A percentile compares a stretch with the other conserved stretches of the same genome.
Evolutionary conservation across 2,329 filamentous ascomycete genomes (phyloP).

Genomic region (Geosmithia morbida): DNA sequence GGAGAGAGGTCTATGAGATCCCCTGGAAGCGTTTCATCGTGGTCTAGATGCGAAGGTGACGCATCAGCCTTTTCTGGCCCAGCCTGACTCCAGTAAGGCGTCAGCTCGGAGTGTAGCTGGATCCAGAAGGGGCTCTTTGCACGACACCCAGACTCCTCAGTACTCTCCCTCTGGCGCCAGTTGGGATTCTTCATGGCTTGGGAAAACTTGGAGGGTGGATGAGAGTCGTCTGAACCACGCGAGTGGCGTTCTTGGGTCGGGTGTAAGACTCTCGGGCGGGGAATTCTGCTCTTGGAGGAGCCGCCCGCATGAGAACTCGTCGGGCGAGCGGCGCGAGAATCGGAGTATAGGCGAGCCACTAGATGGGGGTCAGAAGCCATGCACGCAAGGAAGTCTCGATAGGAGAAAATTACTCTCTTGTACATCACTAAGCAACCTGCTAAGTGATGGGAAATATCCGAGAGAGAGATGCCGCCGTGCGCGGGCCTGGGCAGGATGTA

Average conservation of each 20-base stretch:
- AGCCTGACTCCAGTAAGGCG: too few species aligned
- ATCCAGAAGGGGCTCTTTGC: background rate
- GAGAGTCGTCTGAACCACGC: conserved; percentile 5
- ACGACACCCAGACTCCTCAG: background rate
- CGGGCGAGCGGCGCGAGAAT: background rate
- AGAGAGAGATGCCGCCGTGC: too few species aligned
- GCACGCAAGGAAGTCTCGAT: background rate
- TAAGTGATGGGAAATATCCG: too few species aligned
- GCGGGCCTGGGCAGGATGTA: too few species aligned
- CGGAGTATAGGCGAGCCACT: background rate
- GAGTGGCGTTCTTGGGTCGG: background rate
- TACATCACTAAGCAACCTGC: background rate
- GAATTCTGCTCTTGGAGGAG: background rate
- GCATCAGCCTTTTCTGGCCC: too few species aligned
- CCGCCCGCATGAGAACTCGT: background rate
- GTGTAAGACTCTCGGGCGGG: background rate
- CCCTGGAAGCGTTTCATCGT: background rate
- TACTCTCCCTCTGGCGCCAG: conserved; percentile 9
- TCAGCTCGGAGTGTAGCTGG: background rate
- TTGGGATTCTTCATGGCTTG: conserved; percentile 20
- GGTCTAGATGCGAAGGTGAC: background rate
- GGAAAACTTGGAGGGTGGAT: conserved; percentile 8
- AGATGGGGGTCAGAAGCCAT: background rate
- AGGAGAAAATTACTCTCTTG: background rate
- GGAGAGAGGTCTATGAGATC: background rate